Evolutionary conservation across 805 yeast species (phyloP).

Genomic region (Starmerella apis): DNA sequence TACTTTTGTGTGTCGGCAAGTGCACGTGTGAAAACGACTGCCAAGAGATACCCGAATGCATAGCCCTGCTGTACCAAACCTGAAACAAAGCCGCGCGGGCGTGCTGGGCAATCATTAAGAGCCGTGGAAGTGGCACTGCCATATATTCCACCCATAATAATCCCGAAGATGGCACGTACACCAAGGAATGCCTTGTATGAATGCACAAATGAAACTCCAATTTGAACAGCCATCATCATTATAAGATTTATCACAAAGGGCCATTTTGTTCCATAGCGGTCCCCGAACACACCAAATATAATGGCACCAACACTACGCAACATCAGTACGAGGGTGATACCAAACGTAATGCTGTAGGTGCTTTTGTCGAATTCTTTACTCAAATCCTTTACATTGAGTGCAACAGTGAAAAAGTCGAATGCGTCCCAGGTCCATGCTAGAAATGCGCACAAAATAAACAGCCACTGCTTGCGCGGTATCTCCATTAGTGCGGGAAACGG

Average conservation of each 20-base stretch:
- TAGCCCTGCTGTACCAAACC: constrained; percentile 77
- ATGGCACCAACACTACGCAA: constrained; percentile 62
- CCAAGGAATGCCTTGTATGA: constrained; percentile 50
- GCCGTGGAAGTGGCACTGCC: constrained; percentile 59
- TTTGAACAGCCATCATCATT: constrained; percentile 46
- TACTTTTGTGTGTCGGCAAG: constrained; percentile 40
- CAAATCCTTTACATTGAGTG: constrained; percentile 44
- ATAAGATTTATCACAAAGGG: constrained; percentile 47
- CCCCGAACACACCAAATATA: constrained; percentile 52
- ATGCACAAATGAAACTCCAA: constrained; percentile 56
- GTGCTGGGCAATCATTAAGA: constrained; percentile 51
- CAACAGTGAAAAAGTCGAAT: constrained; percentile 56
- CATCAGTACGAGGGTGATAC: constrained; percentile 62
- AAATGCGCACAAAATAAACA: constrained; percentile 49
- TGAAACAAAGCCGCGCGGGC: constrained; percentile 50
- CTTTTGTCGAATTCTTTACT: constrained; percentile 40
- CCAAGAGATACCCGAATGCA: constrained; percentile 57
- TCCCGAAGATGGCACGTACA: constrained; percentile 54
- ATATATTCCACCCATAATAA: constrained; percentile 62
- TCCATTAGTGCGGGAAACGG: constrained; percentile 50
- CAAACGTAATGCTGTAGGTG: constrained; percentile 54
- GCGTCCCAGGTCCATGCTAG: constrained; percentile 65
- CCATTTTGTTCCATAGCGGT: constrained; percentile 57
- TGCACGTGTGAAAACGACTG: constrained; percentile 56
- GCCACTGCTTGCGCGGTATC: constrained; percentile 49